Evolutionary conservation across 2,329 filamentous ascomycete genomes (phyloP).

Genomic region (Cladosporium oxysporum): DNA sequence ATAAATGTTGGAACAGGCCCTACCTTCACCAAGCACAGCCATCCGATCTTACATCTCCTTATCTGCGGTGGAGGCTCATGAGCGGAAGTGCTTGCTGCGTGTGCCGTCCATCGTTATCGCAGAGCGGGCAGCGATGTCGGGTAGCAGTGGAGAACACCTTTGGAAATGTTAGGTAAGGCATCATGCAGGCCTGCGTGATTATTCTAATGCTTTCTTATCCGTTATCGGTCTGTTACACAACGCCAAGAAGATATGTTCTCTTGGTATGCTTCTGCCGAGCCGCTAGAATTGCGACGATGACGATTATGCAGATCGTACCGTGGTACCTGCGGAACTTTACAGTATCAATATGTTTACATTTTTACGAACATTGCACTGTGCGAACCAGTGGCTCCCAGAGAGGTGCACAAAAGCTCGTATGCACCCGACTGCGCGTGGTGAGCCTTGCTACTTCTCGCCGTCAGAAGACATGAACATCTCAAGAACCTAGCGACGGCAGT

Average conservation of each 20-base stretch:
- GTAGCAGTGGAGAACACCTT: background rate
- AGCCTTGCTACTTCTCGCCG: too few species aligned
- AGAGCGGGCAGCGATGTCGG: background rate
- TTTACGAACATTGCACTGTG: background rate
- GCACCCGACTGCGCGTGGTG: background rate
- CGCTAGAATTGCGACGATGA: background rate
- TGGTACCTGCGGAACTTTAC: background rate
- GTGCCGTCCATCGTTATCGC: background rate
- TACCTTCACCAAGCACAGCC: background rate
- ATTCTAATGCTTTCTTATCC: background rate
- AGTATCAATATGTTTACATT: background rate
- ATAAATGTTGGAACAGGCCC: background rate
- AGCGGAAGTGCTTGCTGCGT: background rate
- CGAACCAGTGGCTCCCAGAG: background rate
- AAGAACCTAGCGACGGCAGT: background rate
- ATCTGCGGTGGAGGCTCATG: background rate
- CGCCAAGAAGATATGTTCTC: background rate
- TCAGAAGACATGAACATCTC: background rate
- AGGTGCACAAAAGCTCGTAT: background rate
- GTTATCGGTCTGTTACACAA: background rate
- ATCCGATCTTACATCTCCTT: background rate
- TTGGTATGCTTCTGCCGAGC: background rate
- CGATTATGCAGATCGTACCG: constrained; percentile 1
- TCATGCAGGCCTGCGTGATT: background rate
- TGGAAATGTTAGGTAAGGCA: constrained; percentile 7